Percentiles rank a stretch among this genome's conserved stretches.
phyloP scores from a whole-genome alignment of 148 eudicot genomes.

The Drosera capensis region DNA sequence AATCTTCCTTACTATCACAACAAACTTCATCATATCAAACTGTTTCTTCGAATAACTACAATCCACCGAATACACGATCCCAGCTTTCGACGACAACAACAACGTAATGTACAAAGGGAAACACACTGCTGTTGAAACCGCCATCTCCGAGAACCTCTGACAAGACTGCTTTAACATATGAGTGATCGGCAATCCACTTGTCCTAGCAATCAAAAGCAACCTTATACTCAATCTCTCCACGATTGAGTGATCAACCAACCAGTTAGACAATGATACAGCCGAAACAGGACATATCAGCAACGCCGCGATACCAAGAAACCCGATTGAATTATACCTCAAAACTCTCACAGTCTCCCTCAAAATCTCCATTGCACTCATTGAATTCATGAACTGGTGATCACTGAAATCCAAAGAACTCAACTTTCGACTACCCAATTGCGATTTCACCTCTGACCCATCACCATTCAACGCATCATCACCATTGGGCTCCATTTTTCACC shows the following conservation, averaged over 20 bases:
- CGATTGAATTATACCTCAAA: slow-evolving; percentile 48
- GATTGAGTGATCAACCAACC: slow-evolving; percentile 51
- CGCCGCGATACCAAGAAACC: slow-evolving; percentile 51
- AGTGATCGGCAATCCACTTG: slow-evolving; percentile 66
- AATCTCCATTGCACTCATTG: slow-evolving; percentile 61
- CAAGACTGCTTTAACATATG: slow-evolving; percentile 59
- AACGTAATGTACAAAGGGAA: slow-evolving; percentile 64
- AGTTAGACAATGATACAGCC: slow-evolving; percentile 49
- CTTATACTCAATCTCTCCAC: slow-evolving; percentile 47
- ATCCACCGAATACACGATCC: slow-evolving; percentile 72
- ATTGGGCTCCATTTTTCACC: not conserved
- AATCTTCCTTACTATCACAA: slow-evolving; percentile 34
- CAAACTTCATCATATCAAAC: slow-evolving; percentile 43
- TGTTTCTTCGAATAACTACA: slow-evolving; percentile 73
- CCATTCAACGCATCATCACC: not conserved
- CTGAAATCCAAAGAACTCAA: not conserved
- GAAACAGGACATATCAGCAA: slow-evolving; percentile 78
- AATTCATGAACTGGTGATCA: slow-evolving; percentile 16
- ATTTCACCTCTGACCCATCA: slow-evolving; percentile 2
- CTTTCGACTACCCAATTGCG: not conserved
- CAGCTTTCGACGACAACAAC: slow-evolving; percentile 68
- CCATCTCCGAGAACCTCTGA: slow-evolving; percentile 55
- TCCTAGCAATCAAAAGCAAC: slow-evolving; percentile 48
- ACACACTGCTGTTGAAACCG: slow-evolving; percentile 45
- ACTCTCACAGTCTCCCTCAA: slow-evolving; percentile 72